Conservation (phyloP, 805 yeast species). For the Priceomyces castillae region DNA sequence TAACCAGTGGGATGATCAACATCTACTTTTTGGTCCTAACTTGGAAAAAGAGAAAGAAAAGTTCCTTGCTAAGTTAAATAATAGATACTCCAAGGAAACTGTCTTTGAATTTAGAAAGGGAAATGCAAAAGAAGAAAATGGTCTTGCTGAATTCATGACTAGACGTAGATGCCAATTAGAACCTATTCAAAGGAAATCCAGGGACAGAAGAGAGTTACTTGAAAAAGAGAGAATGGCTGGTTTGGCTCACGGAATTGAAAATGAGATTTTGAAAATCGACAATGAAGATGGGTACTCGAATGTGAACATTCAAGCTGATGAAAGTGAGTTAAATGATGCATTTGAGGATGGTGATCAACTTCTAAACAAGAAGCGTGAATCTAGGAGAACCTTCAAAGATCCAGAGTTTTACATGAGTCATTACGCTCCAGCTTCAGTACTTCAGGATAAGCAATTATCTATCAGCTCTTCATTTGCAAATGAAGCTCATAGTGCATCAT, state of each 20-base stretch:
- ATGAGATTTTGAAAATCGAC: constrained; percentile 61
- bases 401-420: constrained; percentile 81
- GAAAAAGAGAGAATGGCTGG: constrained; percentile 78
- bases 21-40: constrained; percentile 74
- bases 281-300: constrained; percentile 48
- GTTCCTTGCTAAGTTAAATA: constrained; percentile 67
- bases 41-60: constrained; percentile 68
- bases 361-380: constrained; percentile 27
- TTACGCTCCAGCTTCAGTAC: constrained; percentile 75
- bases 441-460: constrained; percentile 77
- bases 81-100: constrained; percentile 77
- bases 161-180: constrained; percentile 84
- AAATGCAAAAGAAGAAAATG: constrained; percentile 48
- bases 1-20: constrained; percentile 85
- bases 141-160: constrained; percentile 78
- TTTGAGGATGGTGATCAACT: constrained; percentile 54
- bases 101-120: constrained; percentile 77
- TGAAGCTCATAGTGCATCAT: constrained; percentile 82
- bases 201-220: constrained; percentile 62
- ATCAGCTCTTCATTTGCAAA: constrained; percentile 65
- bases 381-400: constrained; percentile 63
- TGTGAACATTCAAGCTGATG: constrained; percentile 37
- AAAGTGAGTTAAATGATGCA: constrained; percentile 44
- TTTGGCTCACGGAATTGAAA: constrained; percentile 66
- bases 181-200: constrained; percentile 77